Conservation (phyloP, 805 yeast genomes). For the Candida oleophila region DNA sequence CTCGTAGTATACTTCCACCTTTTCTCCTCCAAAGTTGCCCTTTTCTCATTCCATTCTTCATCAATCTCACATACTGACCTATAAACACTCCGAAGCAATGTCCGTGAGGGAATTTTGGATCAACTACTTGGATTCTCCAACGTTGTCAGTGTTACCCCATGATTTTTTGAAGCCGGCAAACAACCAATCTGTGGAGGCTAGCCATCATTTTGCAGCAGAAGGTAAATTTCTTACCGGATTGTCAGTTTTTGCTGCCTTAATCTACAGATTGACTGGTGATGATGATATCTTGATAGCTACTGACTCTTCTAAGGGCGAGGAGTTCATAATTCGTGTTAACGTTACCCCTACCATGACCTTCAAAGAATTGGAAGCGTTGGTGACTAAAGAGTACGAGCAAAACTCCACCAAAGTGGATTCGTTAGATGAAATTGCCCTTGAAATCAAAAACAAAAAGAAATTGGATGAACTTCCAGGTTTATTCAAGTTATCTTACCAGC, state of each 20-base stretch:
- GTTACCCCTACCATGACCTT: constrained; percentile 59
- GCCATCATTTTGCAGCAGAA: constrained; percentile 31
- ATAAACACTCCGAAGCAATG: constrained; percentile 9
- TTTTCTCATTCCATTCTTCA: too few relatives aligned
- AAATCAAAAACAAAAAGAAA: constrained; percentile 48
- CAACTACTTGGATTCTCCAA: constrained; percentile 67
- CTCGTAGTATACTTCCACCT: too few relatives aligned
- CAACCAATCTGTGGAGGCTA: constrained; percentile 66
- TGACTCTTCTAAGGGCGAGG: constrained; percentile 36
- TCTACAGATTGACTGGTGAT: constrained; percentile 86
- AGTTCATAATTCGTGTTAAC: constrained; percentile 62
- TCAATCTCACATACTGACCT: background rate
- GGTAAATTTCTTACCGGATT: constrained; percentile 50
- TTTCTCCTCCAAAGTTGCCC: too few relatives aligned
- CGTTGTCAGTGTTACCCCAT: constrained; percentile 83
- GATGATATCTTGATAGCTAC: constrained; percentile 91
- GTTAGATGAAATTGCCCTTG: constrained; percentile 55
- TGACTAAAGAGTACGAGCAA: constrained; percentile 39
- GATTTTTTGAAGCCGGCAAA: constrained; percentile 80
- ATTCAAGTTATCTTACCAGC: constrained; percentile 60
- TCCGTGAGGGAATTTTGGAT: constrained; percentile 51
- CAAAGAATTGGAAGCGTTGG: constrained; percentile 46
- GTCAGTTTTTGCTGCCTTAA: constrained; percentile 66
- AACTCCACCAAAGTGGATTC: constrained; percentile 41
- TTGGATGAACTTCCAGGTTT: constrained; percentile 61